Evolutionary conservation across 208 protist species (phyloP), one percentile per base, ranked within the genome.

Genomic region (Leishmania arabica): DNA sequence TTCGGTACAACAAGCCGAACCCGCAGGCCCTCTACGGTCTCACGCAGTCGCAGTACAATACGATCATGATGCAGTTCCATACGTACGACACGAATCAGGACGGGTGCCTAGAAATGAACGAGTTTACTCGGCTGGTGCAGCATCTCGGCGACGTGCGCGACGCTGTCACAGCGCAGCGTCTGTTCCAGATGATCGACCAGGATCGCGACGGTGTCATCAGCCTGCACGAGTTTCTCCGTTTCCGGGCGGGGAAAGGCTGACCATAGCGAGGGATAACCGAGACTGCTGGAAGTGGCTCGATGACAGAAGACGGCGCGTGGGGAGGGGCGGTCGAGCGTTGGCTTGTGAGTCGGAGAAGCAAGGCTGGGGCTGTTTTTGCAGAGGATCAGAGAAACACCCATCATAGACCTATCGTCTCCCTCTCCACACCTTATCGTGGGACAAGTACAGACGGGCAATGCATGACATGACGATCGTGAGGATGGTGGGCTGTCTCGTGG

Each of bases 51-150:
- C 88, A 97, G 77, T 97, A 97, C 88, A 93, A 95, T 79, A 92
- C 89, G 27, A 88, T 96, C 47, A 94, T 97, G 92, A 95, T 97
- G 88, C 92, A 97, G 79, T 96, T 96, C 76, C 92, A 89, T 80
- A 81, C 77, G 34, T 95, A 94, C 86, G 91, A 96, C 81, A 81
- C 37, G 54, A 89, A 96, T 62, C 87, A 94, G 54, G 90, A 95
- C 78, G 94, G 94, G 17, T 78, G 84, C 37, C 74, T 96, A 4
- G 83, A 89, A 40, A 72, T 88, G 68, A 75, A 93, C 34, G 92
- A 96, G 66, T 95, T 97, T 77, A 78, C 81, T 0, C 81, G 81
- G 5, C 81, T 97, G 19, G 89, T 89, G 54, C 27, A 91, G 71
- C 76, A 85, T 53, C 31, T 92, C 2, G 80, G 88, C n/a, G 91